These are phyloP conservation scores for Phlegmacium glaucopus DNA, from an alignment of 768 basidiomycete genomes.

Conservation along the genomic window DNA sequence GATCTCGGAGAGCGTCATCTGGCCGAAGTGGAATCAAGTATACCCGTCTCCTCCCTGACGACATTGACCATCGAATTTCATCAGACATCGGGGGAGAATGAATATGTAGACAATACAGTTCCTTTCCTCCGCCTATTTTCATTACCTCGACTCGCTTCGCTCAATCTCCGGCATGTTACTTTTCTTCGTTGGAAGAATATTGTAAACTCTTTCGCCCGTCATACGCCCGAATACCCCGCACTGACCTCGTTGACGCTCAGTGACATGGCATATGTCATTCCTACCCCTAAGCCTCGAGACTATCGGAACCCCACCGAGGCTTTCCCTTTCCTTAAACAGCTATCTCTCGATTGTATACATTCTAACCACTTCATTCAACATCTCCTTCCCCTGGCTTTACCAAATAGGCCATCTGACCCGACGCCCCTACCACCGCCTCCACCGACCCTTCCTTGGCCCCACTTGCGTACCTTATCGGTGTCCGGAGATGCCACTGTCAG, in stretches of 20 bases:
- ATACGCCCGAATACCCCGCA: conserved; percentile 11
- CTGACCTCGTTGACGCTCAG: conserved; percentile 21
- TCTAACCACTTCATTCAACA: conserved; percentile 23
- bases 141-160: conserved; percentile 9
- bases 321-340: conserved; percentile 23
- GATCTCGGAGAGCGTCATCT: not conserved
- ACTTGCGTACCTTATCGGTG: conserved; percentile 19
- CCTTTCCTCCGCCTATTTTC: conserved; percentile 20
- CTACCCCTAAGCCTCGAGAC: not conserved
- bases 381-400: conserved; percentile 15
- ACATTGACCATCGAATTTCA: conserved; percentile 20
- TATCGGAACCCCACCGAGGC: conserved; percentile 12
- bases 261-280: conserved; percentile 15
- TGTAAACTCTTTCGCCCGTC: conserved; percentile 7
- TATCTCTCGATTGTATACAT: conserved; percentile 17
- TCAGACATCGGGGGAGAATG: not conserved
- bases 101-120: conserved; percentile 12
- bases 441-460: conserved; percentile 13
- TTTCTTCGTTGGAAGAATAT: conserved; percentile 10
- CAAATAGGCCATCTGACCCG: not conserved
- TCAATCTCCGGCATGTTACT: conserved; percentile 15
- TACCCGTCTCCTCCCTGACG: conserved; percentile 20
- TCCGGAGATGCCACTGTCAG: conserved; percentile 19
- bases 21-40: conserved; percentile 3
- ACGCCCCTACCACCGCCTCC: not conserved